Percentiles rank a stretch among this genome's conserved stretches.
These are phyloP conservation scores for Fusarium globosum DNA, from an alignment of 2,329 filamentous ascomycete species.

Conservation along the genomic window DNA sequence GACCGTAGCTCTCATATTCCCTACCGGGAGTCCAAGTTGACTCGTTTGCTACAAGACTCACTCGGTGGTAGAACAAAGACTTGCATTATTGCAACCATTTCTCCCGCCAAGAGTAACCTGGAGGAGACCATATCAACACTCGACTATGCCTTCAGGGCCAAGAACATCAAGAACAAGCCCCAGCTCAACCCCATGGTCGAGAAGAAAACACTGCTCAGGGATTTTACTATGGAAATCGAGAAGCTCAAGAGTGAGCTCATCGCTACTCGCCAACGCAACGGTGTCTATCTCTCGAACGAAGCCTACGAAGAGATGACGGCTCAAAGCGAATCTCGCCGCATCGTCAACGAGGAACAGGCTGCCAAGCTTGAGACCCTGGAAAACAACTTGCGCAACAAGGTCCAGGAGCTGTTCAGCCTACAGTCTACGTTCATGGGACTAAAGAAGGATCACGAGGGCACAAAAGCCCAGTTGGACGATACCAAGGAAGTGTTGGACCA, in stretches of 20 bases:
- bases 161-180: slow-evolving; percentile 98
- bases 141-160: slow-evolving; percentile 96
- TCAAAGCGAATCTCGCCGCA: slow-evolving; percentile 90
- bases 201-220: slow-evolving; percentile 90
- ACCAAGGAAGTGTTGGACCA: slow-evolving; percentile 86
- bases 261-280: slow-evolving; percentile 90
- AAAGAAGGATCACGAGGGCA: slow-evolving; percentile 89
- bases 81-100: slow-evolving; percentile 97
- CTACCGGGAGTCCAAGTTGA: slow-evolving; percentile 93
- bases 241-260: slow-evolving; percentile 94
- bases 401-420: slow-evolving; percentile 88
- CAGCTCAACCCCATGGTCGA: slow-evolving; percentile 92
- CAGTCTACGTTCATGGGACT: slow-evolving; percentile 88
- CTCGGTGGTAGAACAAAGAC: slow-evolving; percentile 96
- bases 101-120: slow-evolving; percentile 91
- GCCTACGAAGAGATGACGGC: slow-evolving; percentile 91
- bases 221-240: slow-evolving; percentile 93
- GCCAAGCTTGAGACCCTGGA: slow-evolving; percentile 95
- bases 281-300: slow-evolving; percentile 91
- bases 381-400: slow-evolving; percentile 88
- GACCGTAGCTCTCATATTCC: slow-evolving; percentile 92
- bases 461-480: slow-evolving; percentile 76
- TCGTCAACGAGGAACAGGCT: slow-evolving; percentile 90
- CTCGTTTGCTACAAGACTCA: slow-evolving; percentile 93
- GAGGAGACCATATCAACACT: slow-evolving; percentile 98